Evolutionary conservation across 2,329 filamentous ascomycete genomes (phyloP), one percentile per base, ranked within the genome.

Genomic region (Aureobasidium sp.): DNA sequence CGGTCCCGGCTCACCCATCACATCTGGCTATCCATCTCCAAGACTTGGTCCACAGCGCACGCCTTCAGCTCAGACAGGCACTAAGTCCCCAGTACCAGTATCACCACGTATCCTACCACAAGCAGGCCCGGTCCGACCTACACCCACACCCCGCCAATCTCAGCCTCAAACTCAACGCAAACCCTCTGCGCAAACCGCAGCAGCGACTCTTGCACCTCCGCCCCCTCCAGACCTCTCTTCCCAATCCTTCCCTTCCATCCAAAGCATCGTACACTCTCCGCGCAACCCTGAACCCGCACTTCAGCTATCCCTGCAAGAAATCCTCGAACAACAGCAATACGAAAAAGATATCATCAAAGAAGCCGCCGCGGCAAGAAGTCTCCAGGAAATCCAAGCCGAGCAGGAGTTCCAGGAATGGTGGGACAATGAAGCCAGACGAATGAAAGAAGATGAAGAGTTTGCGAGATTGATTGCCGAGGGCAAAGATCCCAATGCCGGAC

Each of bases 401-500:
- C 94, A 99, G 71, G 91, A 91, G 57, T 99, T 99, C 72, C 90
- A 97, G 72, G 87, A 95, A 72, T 96, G 92, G 91, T 96, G 91
- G 91, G 90, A 95, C 67, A 86, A 89, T 65, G 92, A 96, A 74
- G 91, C 87, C 68, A 82, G 82, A 64, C 81, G 89, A 31, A 84
- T 88, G 41, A 69, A 71, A 55, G 71, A 72, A 67, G 68, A 22
- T 68, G 70, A 56, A 61, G 64, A 63, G 39, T 52, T 63, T 17
- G 49, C 49, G 8, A 36, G 59, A 11, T 7, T 62, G 5, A 20
- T 62, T 9, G 48, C 59, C 5, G 59, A 62, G 20, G 61, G 61
- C 1, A 52, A 62, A 44, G 25, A 17, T 1, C 34, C 51, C 7
- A 27, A 53, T 22, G 66, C 58, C n/a, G 58, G 58, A 4, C 27